Base-by-base conservation (phyloP, 306 rosid genomes). In the Macrotyloma uniflorum region DNA sequence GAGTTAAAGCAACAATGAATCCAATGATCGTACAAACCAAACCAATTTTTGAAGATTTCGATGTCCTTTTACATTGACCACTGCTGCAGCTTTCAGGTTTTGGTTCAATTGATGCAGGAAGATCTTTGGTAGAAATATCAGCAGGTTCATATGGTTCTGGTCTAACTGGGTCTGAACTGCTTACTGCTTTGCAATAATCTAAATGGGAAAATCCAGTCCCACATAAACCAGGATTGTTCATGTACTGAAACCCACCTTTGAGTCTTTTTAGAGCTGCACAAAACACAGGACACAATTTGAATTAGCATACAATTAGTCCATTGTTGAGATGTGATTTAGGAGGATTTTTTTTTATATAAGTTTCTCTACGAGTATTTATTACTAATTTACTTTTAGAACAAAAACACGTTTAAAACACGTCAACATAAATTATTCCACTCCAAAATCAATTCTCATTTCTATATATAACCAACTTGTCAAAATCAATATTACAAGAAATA, bases 101-200 rank as follows among this genome's bases (percentile, higher is more conserved):
- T 20, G 91, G 71, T 79, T 88, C 72, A 6, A 83, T 89, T 0
- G 93, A 79, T 70, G 86, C 86, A 0, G 97, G 96, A 38, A 91
- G 76, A 64, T 73, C 88, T 77, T 78, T 82, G 3, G 89, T 36
- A 32, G 93, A 57, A 82, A 78, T 20, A 46, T 79, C 74, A 12
- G 70, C 50, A 5, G 97, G 97, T 69, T 79, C 89, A 82, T 77
- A 90, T 6, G 98, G 98, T 69, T 90, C 96, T 0, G 97, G 97
- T 76, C 80, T 87, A 32, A 65, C 59, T 0, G 92, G 93, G 70
- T 91, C 90, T 73, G 69, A 76, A 82, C 50, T 74, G 54, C 42
- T 51, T 40, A 67, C 75, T 63, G 63, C 72, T 55, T 83, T 83
- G 84, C 98, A 94, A 63, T 75, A 72, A 64, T 57, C 76, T 61